phyloP scores from a whole-genome alignment of 257 asterid genomes.

The Paulownia fortunei region DNA sequence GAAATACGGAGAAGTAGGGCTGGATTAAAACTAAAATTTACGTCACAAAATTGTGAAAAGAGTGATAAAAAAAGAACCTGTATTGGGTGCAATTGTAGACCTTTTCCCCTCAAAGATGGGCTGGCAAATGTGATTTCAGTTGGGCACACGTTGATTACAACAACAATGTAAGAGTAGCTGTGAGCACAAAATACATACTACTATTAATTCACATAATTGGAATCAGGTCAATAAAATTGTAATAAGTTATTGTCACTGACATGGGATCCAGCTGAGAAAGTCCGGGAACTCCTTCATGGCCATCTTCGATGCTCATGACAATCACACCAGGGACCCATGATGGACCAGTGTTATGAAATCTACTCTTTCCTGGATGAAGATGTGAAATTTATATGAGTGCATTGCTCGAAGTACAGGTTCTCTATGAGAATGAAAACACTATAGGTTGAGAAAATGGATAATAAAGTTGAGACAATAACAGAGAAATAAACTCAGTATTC shows the following conservation, averaged over 20 bases:
- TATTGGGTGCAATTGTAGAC: constrained; percentile 75
- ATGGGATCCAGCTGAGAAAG: constrained; percentile 74
- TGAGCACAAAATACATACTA: constrained; percentile 24
- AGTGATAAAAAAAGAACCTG: constrained; percentile 71
- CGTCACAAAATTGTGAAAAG: not conserved
- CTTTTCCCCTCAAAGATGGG: constrained; percentile 60
- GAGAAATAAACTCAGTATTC: not conserved
- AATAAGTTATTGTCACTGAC: constrained; percentile 46
- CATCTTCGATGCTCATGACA: constrained; percentile 91
- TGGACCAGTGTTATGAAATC: constrained; percentile 87
- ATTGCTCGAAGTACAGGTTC: not conserved
- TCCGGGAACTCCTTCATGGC: constrained; percentile 72
- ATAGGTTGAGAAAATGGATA: not conserved
- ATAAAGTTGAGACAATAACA: not conserved
- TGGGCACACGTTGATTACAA: constrained; percentile 69
- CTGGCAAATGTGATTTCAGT: constrained; percentile 53
- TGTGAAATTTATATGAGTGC: not conserved
- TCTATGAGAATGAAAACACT: not conserved
- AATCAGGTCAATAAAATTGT: constrained; percentile 19
- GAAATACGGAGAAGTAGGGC: not conserved
- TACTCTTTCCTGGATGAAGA: constrained; percentile 68
- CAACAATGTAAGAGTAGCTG: constrained; percentile 77
- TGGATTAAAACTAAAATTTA: no score
- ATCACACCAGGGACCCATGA: constrained; percentile 79
- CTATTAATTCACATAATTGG: constrained; percentile 26